phyloP scores from a whole-genome alignment of 495 filamentous ascomycete genomes.

The Talaromyces liani region DNA sequence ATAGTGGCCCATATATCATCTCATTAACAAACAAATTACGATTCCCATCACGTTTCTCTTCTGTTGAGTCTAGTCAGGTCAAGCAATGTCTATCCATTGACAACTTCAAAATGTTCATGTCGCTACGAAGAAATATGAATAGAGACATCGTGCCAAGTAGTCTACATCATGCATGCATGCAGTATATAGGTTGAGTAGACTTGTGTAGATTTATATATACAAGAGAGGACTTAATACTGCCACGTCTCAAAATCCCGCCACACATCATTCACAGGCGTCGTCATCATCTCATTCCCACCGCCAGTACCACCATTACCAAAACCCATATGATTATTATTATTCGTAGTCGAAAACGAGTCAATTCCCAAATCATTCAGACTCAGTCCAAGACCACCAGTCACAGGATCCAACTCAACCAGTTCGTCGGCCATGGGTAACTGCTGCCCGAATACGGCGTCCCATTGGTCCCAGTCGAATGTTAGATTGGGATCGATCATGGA shows the following conservation, averaged over 20 bases:
- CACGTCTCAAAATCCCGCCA: constrained; percentile 3
- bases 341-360: not conserved
- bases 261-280: constrained; percentile 6
- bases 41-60: not conserved
- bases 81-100: not conserved
- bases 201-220: not conserved
- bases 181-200: not conserved
- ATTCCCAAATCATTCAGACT: constrained; percentile 17
- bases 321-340: constrained; percentile 6
- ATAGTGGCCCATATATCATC: no score
- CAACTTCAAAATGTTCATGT: constrained; percentile 3
- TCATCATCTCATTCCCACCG: constrained; percentile 9
- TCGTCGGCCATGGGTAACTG: constrained; percentile 40
- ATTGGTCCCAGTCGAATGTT: constrained; percentile 45
- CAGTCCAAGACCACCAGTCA: constrained; percentile 31
- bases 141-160: not conserved
- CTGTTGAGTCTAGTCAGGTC: not conserved
- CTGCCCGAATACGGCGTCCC: constrained; percentile 44
- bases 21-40: not conserved
- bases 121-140: constrained; percentile 4
- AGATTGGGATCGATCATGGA: constrained; percentile 39
- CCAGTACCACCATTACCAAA: not conserved
- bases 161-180: not conserved
- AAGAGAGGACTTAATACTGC: not conserved
- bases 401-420: constrained; percentile 37